Percentiles rank a stretch among this genome's conserved stretches.
These are phyloP conservation scores for Stagonosporopsis vannaccii DNA, from an alignment of 2,329 filamentous ascomycete genomes.

Conservation along the genomic window DNA sequence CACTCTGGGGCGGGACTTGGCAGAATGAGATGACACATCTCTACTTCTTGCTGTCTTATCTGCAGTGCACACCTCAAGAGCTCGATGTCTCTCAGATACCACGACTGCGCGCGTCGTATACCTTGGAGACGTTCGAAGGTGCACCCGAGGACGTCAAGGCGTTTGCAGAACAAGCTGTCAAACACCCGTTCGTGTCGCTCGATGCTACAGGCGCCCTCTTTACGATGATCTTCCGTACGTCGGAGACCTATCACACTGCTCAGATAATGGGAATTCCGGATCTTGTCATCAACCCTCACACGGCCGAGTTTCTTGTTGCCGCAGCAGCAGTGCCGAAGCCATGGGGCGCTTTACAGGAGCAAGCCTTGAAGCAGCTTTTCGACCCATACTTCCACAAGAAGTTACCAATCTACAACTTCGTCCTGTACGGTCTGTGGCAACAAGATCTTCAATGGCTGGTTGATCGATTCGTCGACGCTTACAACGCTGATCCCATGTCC, in stretches of 20 bases:
- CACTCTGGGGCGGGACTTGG: conserved; percentile 90
- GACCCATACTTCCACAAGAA: conserved; percentile 83
- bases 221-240: conserved; percentile 66
- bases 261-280: conserved; percentile 66
- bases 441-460: conserved; percentile 90
- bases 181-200: conserved; percentile 86
- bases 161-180: conserved; percentile 72
- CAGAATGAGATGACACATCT: conserved; percentile 85
- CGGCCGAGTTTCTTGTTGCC: conserved; percentile 80
- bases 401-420: conserved; percentile 81
- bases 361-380: conserved; percentile 79
- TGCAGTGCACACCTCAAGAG: conserved; percentile 75
- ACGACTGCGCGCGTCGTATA: conserved; percentile 79
- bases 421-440: conserved; percentile 89
- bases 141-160: conserved; percentile 66
- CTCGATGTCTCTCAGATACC: conserved; percentile 87
- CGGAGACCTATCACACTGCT: conserved; percentile 63
- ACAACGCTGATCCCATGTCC: conserved; percentile 72
- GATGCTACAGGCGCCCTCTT: conserved; percentile 78
- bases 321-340: conserved; percentile 79
- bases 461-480: conserved; percentile 77
- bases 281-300: conserved; percentile 71
- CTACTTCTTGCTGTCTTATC: conserved; percentile 90
- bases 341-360: conserved; percentile 76
- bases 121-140: conserved; percentile 67